These are phyloP conservation scores for Rubroboletus satanas DNA, from an alignment of 768 basidiomycete genomes.

Conservation along the genomic window DNA sequence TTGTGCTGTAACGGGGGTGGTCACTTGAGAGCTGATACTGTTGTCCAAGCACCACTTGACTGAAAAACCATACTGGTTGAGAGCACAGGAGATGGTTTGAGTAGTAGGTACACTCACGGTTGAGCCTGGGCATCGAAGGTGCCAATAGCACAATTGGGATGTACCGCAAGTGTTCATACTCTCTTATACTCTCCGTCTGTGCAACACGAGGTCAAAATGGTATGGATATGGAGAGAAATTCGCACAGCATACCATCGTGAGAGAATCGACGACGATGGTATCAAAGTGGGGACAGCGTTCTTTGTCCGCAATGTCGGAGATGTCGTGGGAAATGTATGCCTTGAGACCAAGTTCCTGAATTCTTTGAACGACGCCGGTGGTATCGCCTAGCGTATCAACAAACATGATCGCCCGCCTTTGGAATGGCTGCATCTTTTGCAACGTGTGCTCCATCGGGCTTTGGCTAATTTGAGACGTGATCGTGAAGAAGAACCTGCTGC, in stretches of 20 bases:
- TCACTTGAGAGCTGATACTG: slow-evolving; percentile 92
- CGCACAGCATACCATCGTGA: slow-evolving; percentile 63
- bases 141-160: slow-evolving; percentile 92
- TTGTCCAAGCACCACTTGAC: slow-evolving; percentile 98
- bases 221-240: not conserved
- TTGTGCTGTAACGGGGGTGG: slow-evolving; percentile 82
- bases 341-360: slow-evolving; percentile 78
- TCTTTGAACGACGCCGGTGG: slow-evolving; percentile 67
- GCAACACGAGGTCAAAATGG: slow-evolving; percentile 16
- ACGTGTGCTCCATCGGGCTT: slow-evolving; percentile 66
- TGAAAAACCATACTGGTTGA: slow-evolving; percentile 26
- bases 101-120: slow-evolving; percentile 47
- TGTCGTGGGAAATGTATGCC: slow-evolving; percentile 70
- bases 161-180: slow-evolving; percentile 91
- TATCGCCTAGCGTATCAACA: slow-evolving; percentile 80
- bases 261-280: slow-evolving; percentile 91
- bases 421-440: slow-evolving; percentile 83
- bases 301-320: slow-evolving; percentile 79
- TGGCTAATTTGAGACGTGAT: slow-evolving; percentile 83
- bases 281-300: slow-evolving; percentile 86
- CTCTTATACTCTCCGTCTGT: slow-evolving; percentile 85
- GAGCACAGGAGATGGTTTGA: not conserved
- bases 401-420: slow-evolving; percentile 85
- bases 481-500: slow-evolving; percentile 95
- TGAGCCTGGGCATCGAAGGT: slow-evolving; percentile 70